These are phyloP conservation scores for Mediolabrus comicus DNA, from an alignment of 108 stramenopile species.

Conservation along the genomic window DNA sequence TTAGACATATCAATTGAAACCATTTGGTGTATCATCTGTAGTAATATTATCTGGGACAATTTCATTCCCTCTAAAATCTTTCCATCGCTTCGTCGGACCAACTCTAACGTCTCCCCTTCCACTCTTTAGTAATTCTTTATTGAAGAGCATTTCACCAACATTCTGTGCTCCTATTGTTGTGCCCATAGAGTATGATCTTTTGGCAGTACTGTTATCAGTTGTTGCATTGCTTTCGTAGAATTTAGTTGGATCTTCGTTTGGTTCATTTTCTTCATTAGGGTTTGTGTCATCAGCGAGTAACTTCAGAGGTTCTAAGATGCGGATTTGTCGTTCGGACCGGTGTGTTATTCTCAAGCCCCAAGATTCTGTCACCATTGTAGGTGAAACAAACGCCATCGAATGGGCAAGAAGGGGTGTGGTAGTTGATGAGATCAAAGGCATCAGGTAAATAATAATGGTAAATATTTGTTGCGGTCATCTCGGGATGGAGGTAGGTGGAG, in stretches of 20 bases:
- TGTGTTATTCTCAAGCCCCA: neutral
- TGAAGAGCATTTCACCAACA: conserved; percentile 37
- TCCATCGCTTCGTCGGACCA: conserved; percentile 11
- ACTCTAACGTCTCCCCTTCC: conserved; percentile 30
- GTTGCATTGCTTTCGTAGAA: neutral
- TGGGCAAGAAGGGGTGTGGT: neutral
- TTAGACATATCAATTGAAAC: neutral
- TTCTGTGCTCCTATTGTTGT: conserved; percentile 19
- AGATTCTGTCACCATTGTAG: neutral
- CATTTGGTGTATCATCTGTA: neutral
- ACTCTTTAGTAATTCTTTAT: conserved; percentile 21
- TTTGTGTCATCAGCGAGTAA: neutral
- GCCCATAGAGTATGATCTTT: conserved; percentile 9
- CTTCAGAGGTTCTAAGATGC: neutral
- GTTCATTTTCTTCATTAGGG: neutral
- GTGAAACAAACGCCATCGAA: neutral
- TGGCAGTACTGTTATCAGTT: neutral
- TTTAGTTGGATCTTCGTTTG: neutral
- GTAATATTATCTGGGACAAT: neutral
- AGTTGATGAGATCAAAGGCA: too few relatives aligned
- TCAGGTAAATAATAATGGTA: too few relatives aligned
- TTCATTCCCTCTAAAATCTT: conserved; percentile 35
- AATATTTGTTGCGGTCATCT: too few relatives aligned
- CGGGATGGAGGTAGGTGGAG: too few relatives aligned
- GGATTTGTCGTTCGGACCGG: neutral